Evolutionary conservation across 805 yeast genomes (phyloP).

Genomic region (Myxozyma sirexii): DNA sequence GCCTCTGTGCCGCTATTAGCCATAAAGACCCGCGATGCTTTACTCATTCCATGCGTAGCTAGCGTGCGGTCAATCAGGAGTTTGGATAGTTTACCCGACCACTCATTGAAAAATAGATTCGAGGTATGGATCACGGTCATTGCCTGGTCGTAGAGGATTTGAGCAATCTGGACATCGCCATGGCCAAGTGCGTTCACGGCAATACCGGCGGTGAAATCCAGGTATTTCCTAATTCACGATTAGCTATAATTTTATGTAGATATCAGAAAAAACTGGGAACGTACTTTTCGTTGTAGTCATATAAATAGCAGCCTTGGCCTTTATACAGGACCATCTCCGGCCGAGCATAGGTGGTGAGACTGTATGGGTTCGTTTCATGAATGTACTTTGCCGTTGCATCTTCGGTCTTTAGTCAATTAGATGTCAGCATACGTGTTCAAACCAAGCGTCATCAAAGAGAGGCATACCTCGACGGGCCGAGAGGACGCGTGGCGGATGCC

Average conservation of each 20-base stretch:
- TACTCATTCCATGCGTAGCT: constrained; percentile 73
- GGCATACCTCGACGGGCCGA: constrained; percentile 2
- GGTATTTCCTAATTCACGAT: constrained; percentile 51
- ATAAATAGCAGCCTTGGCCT: constrained; percentile 79
- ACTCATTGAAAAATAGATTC: constrained; percentile 80
- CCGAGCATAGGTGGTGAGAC: constrained; percentile 78
- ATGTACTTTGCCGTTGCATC: constrained; percentile 48
- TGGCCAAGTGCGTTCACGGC: constrained; percentile 98
- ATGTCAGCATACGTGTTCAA: constrained; percentile 8
- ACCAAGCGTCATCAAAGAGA: not conserved
- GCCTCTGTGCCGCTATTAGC: constrained; percentile 80
- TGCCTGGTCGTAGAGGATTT: constrained; percentile 73
- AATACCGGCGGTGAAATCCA: constrained; percentile 94
- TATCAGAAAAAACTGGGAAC: too few relatives aligned
- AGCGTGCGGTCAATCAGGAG: constrained; percentile 70
- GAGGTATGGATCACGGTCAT: constrained; percentile 76
- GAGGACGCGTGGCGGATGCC: constrained; percentile 5
- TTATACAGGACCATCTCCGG: constrained; percentile 75
- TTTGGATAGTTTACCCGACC: constrained; percentile 78
- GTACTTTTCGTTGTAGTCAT: constrained; percentile 70
- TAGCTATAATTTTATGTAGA: not conserved
- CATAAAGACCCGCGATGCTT: constrained; percentile 70
- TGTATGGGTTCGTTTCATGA: constrained; percentile 53
- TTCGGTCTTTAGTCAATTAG: constrained; percentile 4
- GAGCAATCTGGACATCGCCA: constrained; percentile 70